Percentiles rank a stretch among this genome's conserved stretches.
phyloP scores from a whole-genome alignment of 768 basidiomycete genomes.

The Termitomyces sp. region DNA sequence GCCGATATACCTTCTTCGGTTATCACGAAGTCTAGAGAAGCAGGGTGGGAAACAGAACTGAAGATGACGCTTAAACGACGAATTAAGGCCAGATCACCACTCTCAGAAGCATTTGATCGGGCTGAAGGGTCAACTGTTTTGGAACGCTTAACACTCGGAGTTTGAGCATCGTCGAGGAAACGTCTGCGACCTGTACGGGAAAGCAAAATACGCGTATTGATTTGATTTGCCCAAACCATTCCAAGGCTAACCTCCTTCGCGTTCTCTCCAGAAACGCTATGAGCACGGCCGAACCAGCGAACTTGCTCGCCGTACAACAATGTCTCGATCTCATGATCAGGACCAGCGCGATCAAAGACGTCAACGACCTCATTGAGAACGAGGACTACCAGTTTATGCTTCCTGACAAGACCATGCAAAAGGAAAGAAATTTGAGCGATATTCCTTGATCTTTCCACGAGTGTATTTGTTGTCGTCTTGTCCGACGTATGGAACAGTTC shows the following conservation, averaged over 20 bases:
- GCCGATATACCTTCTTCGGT: constrained; percentile 48
- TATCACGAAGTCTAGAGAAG: constrained; percentile 73
- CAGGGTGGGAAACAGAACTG: constrained; percentile 51
- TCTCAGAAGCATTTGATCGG: not conserved
- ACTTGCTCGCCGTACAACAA: constrained; percentile 69
- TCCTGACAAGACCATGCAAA: constrained; percentile 66
- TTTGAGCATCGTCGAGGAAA: constrained; percentile 35
- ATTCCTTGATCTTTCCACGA: constrained; percentile 68
- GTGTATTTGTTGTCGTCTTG: constrained; percentile 52
- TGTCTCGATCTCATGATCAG: constrained; percentile 21
- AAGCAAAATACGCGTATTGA: constrained; percentile 83
- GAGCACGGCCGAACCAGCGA: constrained; percentile 67
- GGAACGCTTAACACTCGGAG: constrained; percentile 18
- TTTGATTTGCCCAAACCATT: constrained; percentile 89
- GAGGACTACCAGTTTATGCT: constrained; percentile 63
- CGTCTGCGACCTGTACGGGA: constrained; percentile 67
- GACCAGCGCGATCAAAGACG: constrained; percentile 42
- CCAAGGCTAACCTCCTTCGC: constrained; percentile 81
- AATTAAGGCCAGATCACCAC: constrained; percentile 46
- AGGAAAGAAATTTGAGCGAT: constrained; percentile 60
- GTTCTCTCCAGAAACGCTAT: constrained; percentile 50
- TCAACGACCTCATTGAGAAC: constrained; percentile 90
- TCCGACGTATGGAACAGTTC: constrained; percentile 72
- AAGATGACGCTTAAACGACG: constrained; percentile 76
- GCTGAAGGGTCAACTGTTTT: constrained; percentile 12